phyloP scores from a whole-genome alignment of 495 filamentous ascomycete genomes.

The Aspergillus affinis region DNA sequence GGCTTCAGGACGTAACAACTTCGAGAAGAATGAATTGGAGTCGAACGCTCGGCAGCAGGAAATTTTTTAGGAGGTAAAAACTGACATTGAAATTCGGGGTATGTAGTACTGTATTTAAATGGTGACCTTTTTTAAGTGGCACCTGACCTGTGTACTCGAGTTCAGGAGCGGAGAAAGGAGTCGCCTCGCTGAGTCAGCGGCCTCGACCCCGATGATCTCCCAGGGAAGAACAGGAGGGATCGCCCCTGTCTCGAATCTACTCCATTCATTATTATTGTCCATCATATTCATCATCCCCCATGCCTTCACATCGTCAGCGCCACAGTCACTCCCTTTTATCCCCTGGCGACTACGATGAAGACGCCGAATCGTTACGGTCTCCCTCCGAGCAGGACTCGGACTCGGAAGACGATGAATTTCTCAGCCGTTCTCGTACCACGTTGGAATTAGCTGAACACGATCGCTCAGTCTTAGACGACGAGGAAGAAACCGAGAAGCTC shows the following conservation, averaged over 20 bases:
- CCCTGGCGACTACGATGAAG: conserved; percentile 64
- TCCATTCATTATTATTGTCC: not conserved
- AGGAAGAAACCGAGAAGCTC: conserved; percentile 83
- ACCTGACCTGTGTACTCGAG: too few species aligned
- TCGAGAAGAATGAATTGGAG: too few species aligned
- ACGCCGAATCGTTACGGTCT: conserved; percentile 62
- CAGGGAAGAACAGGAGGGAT: not conserved
- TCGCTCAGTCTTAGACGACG: conserved; percentile 74
- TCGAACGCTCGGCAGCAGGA: too few species aligned
- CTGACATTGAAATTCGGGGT: too few species aligned
- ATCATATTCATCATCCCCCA: conserved; percentile 16
- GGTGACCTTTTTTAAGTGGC: too few species aligned
- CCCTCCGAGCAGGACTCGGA: conserved; percentile 74
- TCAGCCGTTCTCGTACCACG: conserved; percentile 63
- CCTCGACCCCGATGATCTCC: too few species aligned
- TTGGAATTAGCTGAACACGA: conserved; percentile 71
- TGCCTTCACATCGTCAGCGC: conserved; percentile 29
- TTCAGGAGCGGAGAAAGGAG: not conserved
- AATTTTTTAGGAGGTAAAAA: too few species aligned
- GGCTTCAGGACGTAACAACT: too few species aligned
- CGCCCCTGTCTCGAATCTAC: not conserved
- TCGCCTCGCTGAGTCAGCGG: not conserved
- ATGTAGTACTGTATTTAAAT: too few species aligned
- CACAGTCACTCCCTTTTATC: conserved; percentile 53
- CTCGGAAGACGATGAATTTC: conserved; percentile 70